Conservation (phyloP, 2,329 filamentous ascomycete genomes). For the Fusarium luffae region DNA sequence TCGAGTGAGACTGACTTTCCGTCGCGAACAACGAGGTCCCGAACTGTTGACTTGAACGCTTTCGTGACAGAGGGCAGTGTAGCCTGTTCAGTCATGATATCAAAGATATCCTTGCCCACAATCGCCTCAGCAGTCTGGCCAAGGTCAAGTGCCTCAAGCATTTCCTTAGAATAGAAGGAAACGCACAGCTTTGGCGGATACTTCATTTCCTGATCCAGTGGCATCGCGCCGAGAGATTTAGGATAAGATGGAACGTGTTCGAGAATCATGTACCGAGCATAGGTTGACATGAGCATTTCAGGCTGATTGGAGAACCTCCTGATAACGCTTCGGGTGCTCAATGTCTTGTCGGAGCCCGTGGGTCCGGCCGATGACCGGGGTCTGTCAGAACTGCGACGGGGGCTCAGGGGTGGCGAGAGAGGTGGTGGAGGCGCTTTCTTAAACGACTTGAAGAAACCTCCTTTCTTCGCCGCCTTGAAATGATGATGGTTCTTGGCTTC, state of each 20-base stretch:
- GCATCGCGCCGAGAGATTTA: slow-evolving; percentile 39
- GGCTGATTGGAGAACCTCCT: slow-evolving; percentile 36
- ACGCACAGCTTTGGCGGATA: slow-evolving; percentile 53
- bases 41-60: slow-evolving; percentile 58
- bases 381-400: slow-evolving; percentile 42
- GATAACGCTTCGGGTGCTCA: slow-evolving; percentile 43
- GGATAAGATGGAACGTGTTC: slow-evolving; percentile 44
- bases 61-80: slow-evolving; percentile 57
- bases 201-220: slow-evolving; percentile 44
- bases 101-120: slow-evolving; percentile 64
- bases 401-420: slow-evolving; percentile 42
- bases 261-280: slow-evolving; percentile 50
- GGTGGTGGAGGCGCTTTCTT: slow-evolving; percentile 41
- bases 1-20: slow-evolving; percentile 52
- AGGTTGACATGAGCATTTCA: slow-evolving; percentile 42
- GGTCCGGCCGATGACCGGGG: slow-evolving; percentile 41
- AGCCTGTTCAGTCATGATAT: slow-evolving; percentile 62
- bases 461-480: slow-evolving; percentile 44
- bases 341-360: slow-evolving; percentile 39
- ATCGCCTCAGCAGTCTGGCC: slow-evolving; percentile 51
- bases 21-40: slow-evolving; percentile 51
- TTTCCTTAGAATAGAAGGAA: slow-evolving; percentile 58
- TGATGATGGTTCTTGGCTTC: slow-evolving; percentile 33
- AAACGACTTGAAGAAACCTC: slow-evolving; percentile 51
- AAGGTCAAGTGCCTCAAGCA: slow-evolving; percentile 60